Evolutionary conservation across 208 protist genomes (phyloP), one percentile per base, ranked within the genome.

Genomic region (Lotmaria passim): DNA sequence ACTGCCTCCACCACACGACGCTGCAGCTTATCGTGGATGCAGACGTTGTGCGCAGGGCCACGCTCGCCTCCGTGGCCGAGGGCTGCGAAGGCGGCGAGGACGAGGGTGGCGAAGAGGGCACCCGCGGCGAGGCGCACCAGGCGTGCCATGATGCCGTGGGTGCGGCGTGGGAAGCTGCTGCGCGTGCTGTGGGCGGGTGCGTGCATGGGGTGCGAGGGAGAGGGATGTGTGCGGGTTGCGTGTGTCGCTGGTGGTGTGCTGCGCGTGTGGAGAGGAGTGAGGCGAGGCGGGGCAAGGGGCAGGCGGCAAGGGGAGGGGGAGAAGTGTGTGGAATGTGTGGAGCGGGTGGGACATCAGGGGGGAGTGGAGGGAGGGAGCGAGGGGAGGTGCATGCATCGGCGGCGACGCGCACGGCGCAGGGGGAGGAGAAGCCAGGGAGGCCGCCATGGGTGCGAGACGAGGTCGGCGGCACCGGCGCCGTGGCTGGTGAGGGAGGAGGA

Each of bases 71-170:
- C 51, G 5, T 7, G 11, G 30, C 30, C 68, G 2, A 48, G 33
- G 28, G 80, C 28, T 0, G 84, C 79, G 6, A 67, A 62, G 12
- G 72, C 69, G 0, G 73, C 60, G 6, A 24, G 70, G 5, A 95
- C 60, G 4, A 70, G 60, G 28, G 30, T 17, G 51, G 21, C 24
- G 24, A 53, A 1, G 14, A 28, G 36, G 44, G 30, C 43, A 69
- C 78, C 87, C 12, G 73, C 68, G 33, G 83, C 73, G 24, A 86
- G 19, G 47, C 61, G 61, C n/a, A 46, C 24, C 51, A 73, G 50
- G 41, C 30, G 56, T 26, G 28, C 10, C 19, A 65, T 24, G 39
- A 75, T 70, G 23, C 34, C 17, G 21, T n/a, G 19, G 15, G 10
- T 47, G 3, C 47, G 28, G 53, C 78, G 86, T 28, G 47, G 47